Evolutionary conservation across 2,329 filamentous ascomycete genomes (phyloP).

Genomic region (Aulographum hederae): DNA sequence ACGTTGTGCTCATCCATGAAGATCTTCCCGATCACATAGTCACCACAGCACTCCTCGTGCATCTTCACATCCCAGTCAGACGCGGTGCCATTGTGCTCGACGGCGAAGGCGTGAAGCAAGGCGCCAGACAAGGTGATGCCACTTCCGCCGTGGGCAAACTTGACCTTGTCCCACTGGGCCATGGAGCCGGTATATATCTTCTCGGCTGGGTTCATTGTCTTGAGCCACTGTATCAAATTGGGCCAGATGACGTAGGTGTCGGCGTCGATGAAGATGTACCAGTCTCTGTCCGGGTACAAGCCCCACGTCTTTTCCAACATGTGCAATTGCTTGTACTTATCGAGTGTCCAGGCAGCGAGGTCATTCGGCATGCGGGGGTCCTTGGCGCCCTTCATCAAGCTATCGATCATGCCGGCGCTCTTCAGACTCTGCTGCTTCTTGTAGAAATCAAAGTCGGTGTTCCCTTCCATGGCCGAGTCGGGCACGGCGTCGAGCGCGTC

Average conservation of each 20-base stretch:
- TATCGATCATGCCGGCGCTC: neutral
- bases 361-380: neutral
- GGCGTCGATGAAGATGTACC: slow-evolving; percentile 3
- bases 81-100: slow-evolving; percentile 1
- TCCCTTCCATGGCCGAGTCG: neutral
- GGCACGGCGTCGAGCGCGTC: slow-evolving; percentile 1
- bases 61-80: neutral
- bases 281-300: slow-evolving; percentile 1
- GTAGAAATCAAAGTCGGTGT: slow-evolving; percentile 4
- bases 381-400: neutral
- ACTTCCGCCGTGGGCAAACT: slow-evolving; percentile 3
- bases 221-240: slow-evolving; percentile 1
- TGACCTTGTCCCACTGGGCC: neutral
- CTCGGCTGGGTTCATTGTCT: neutral
- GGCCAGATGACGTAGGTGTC: slow-evolving; percentile 3
- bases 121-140: slow-evolving; percentile 2
- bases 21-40: slow-evolving; percentile 1
- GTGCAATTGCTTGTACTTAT: slow-evolving; percentile 4
- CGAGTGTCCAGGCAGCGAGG: slow-evolving; percentile 3
- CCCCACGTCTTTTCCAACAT: slow-evolving; percentile 1
- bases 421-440: slow-evolving; percentile 1
- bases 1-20: slow-evolving; percentile 1
- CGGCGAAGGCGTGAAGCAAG: neutral
- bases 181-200: slow-evolving; percentile 1
- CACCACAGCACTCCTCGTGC: slow-evolving; percentile 2